Evolutionary conservation across 1,284 basidiomycete species (phyloP).

Genomic region (Melampsora americana): DNA sequence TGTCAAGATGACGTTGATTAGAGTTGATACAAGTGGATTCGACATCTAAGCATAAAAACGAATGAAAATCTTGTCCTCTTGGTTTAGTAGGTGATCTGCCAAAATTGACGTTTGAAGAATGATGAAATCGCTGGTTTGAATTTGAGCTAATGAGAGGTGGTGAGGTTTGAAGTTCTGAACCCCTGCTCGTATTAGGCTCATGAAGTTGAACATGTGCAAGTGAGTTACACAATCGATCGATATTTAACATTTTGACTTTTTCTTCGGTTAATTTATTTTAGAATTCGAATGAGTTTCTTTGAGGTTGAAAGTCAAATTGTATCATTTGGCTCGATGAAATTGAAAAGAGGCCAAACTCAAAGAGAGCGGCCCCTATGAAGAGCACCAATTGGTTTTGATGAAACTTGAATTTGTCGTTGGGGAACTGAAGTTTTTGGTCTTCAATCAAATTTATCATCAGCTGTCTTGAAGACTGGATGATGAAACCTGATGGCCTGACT

Average conservation of each 20-base stretch:
- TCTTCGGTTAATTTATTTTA: no score
- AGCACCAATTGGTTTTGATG: no score
- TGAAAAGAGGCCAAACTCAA: no score
- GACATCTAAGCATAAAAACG: slow-evolving; percentile 40
- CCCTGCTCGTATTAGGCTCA: not conserved
- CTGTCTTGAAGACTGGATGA: no score
- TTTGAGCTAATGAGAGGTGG: not conserved
- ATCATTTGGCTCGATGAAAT: no score
- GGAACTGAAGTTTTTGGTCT: no score
- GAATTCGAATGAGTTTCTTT: no score
- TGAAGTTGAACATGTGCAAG: not conserved
- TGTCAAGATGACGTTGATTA: slow-evolving; percentile 23
- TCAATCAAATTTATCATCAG: no score
- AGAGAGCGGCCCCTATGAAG: no score
- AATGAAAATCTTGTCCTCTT: slow-evolving; percentile 14
- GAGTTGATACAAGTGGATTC: slow-evolving; percentile 40
- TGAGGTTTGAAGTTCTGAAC: not conserved
- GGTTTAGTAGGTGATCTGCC: not conserved
- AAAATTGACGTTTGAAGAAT: not conserved
- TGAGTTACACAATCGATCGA: not conserved
- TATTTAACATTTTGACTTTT: not conserved
- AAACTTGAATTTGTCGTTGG: no score
- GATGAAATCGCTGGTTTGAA: not conserved
- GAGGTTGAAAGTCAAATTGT: no score
- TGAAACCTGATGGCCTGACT: no score